Evolutionary conservation across 441 rosid genomes (phyloP), one percentile per base, ranked within the genome.

Genomic region (Populus hybrid): DNA sequence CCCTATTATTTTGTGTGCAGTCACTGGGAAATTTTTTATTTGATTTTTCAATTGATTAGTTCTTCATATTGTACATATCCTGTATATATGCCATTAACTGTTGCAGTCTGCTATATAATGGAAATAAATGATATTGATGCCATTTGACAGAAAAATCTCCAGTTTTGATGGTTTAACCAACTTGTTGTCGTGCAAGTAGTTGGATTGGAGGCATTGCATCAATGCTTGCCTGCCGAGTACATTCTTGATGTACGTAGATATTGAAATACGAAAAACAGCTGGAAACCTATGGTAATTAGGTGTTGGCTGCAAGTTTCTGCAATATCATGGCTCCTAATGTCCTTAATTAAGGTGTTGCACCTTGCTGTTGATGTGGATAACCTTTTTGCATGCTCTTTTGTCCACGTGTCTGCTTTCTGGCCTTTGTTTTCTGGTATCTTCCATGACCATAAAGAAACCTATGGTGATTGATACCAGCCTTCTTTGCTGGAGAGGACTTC

Each of bases 71-170:
- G 82, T 84, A 80, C 59, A 84, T 84, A 83, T 78, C 61, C 50
- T 83, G 89, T 85, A 77, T 16, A 83, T 81, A 81, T 80, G 76
- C 68, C 67, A 40, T 66, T 32, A 67, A 79, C 81, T 72, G 14
- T 35, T 70, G 79, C 53, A 70, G 63, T 75, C 69, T 57, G 76
- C 77, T 61, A 67, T 75, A 66, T 28, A 69, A 68, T 78, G 34
- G 57, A 50, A 72, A 46, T 59, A 32, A 35, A 69, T 57, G 23
- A 32, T 23, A 57, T 69, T 10, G 35, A 75, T 42, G 65, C 35
- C 16, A 8, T 26, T 75, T 67, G 26, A 5, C 10, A 10, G 24
- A 34, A 34, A 36, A 9, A 7, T 14, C 24, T 23, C 28, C 10
- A 64, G 67, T 21, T 23, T 23, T 64, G 28, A n/a, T 21, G 28